Evolutionary conservation across 164 flowering plant genomes (phyloP), one percentile per base, ranked within the genome.

Genomic region (Tetracentron sinense): DNA sequence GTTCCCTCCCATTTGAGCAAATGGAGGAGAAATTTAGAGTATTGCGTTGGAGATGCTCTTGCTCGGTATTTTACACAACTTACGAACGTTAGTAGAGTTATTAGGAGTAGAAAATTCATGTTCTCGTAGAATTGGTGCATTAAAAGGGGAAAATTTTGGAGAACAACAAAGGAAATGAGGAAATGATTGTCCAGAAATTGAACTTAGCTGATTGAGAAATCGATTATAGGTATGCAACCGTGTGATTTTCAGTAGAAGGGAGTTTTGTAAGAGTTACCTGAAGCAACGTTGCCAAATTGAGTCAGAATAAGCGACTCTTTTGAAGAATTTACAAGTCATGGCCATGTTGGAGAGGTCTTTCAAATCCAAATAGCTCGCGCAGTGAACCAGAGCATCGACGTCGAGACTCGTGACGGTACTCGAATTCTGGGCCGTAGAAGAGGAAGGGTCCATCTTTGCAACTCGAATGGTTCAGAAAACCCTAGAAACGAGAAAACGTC

Each of bases 321-420:
- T 70, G 75, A 88, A 69, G 54, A 53, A 72, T 72, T 75, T 81
- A 63, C 86, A 86, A 60, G 95, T 58, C 79, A 81, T 75, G 60
- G 88, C 84, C 78, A 86, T 56, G 75, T 74, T 84, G 3, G 88
- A 78, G 50, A 88, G 29, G 68, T 83, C 95, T 58, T 63, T 80
- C 2, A 80, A 70, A 62, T 60, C 67, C 51, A 88, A 72, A 68
- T 68, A 74, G 35, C 58, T 58, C 3, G 84, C 82, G 61, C 86
- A 86, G 58, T 72, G 83, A 46, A 68, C 71, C 67, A 84, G 69
- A 6, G 83, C 38, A 64, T 88, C 95, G 29, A 62, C 54, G 38
- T 80, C 73, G 26, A 88, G 53, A 30, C 86, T 87, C 29, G 66
- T 60, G 5, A 84, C 42, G 21, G 21, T 54, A 10, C 61, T 77